Conservation (phyloP, 129 eudicot species). For the carrot (Daucus carota) region DH1_v3.0 NC_030383.2:48307001-48307500, state of each 20-base stretch:
- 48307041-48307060: conserved; percentile 71
- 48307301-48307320: background rate
- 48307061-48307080: conserved; percentile 2
- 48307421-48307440: background rate
- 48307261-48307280: background rate
- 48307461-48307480: background rate
- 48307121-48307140: background rate
- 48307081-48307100: background rate
- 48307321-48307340: background rate
- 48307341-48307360: background rate
- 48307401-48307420: too few species aligned
- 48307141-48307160: background rate
- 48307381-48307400: background rate
- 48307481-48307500: background rate
- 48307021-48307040: conserved; percentile 46
- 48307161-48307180: too few species aligned
- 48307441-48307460: background rate
- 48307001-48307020: conserved; percentile 59
- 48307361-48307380: background rate
- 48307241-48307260: background rate
- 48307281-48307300: background rate
- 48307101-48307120: background rate
- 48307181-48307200: background rate
- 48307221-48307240: background rate
- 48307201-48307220: background rate